phyloP scores from a whole-genome alignment of 148 eudicot species.

The Bassia scoparia region DNA sequence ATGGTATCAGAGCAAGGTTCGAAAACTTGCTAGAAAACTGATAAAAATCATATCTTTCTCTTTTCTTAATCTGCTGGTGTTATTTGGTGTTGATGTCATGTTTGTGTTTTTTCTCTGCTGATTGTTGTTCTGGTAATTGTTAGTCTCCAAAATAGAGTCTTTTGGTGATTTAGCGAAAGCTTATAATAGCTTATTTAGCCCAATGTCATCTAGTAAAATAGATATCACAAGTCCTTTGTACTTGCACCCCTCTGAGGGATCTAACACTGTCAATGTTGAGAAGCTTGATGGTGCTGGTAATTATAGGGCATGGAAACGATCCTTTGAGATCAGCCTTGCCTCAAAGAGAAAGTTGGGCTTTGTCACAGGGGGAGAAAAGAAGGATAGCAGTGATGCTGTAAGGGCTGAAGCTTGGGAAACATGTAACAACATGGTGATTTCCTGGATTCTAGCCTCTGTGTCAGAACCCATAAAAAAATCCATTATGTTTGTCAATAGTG shows the following conservation, averaged over 20 bases:
- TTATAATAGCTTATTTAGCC: too few species aligned
- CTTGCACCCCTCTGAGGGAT: neutral
- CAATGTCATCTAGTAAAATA: too few species aligned
- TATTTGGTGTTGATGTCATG: too few species aligned
- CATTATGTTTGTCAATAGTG: neutral
- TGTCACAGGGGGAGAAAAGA: neutral
- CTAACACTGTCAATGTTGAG: neutral
- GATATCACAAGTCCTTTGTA: neutral
- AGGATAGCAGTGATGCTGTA: neutral
- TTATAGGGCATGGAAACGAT: neutral
- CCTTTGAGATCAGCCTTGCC: neutral
- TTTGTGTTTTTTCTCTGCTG: too few species aligned
- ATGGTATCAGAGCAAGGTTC: too few species aligned
- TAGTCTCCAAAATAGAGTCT: too few species aligned
- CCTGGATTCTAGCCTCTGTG: neutral
- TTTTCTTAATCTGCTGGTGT: too few species aligned
- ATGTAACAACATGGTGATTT: neutral
- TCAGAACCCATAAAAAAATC: neutral
- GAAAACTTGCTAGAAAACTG: too few species aligned
- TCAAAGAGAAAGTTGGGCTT: neutral
- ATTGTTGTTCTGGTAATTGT: too few species aligned
- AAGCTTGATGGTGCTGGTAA: neutral
- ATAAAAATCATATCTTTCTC: too few species aligned
- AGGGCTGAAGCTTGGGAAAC: neutral
- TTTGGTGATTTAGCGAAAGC: too few species aligned